Base-by-base conservation (phyloP, 306 rosid genomes). In the Cyclanthera cordifolia region DNA sequence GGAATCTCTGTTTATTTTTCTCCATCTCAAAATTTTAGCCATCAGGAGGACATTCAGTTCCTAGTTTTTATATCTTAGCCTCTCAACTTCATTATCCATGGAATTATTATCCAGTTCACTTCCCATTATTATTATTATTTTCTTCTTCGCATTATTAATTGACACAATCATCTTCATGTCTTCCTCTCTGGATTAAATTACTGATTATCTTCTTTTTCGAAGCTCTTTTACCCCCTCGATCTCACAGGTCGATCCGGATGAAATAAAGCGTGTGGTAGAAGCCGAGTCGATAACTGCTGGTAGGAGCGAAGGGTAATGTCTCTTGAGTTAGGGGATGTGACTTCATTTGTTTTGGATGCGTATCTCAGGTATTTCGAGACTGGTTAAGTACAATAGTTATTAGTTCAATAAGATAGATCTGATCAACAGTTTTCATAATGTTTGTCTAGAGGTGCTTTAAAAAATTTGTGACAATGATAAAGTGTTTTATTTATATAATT, bases 1-100 rank as follows among this genome's bases (percentile, higher is more conserved):
- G 67, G 20, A 70, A 57, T 67, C 56, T 43, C 20, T 59, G 8
- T 43, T 32, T n/a, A n/a, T n/a, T 5, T 60, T 55, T 64, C 49
- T 19, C 66, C 50, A 19, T 46, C 49, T 73, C 45, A 66, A 73
- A 64, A 27, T 12, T 78, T 74, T 70, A 69, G 80, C 70, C 53
- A 49, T 66, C 53, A 49, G 52, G 72, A 58, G 53, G 43, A 53
- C 67, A 41, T 37, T 15, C 67, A 41, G 41, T 15, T 56, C 43
- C 7, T 19, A 71, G 66, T 76, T 37, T 34, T 45, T 64, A 39
- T 45, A 66, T 67, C 70, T 76, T 56, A 43, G 47, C 43, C 55
- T 59, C 16, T 32, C 63, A 27, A 19, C 34, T n/a, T 45, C 30
- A 11, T 60, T 32, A 6, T 27, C 11, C 6, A 39, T 25, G 9